Conservation (phyloP, 768 basidiomycete genomes). For the Tylopilus sp. region DNA sequence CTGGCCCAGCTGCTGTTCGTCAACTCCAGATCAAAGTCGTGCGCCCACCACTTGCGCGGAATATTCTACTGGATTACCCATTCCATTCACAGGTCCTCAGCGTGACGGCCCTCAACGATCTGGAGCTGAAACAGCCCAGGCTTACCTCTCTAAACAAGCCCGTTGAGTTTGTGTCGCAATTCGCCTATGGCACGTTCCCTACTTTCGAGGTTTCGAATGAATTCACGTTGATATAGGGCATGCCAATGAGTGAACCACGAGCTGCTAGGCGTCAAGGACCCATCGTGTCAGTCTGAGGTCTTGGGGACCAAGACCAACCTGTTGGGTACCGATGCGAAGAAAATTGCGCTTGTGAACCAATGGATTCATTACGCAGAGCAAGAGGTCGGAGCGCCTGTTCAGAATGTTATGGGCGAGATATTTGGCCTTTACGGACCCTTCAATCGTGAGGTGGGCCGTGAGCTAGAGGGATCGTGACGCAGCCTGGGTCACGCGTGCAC, state of each 20-base stretch:
- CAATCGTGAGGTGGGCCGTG: conserved; percentile 9
- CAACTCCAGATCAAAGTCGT: conserved; percentile 19
- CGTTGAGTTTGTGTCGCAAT: conserved; percentile 10
- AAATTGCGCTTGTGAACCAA: conserved; percentile 14
- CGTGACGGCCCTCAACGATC: conserved; percentile 14
- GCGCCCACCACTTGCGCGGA: too few species aligned
- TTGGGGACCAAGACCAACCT: conserved; percentile 12
- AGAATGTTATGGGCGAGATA: background rate
- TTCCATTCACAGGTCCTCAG: conserved; percentile 8
- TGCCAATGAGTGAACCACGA: conserved; percentile 4
- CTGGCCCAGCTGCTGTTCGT: conserved; percentile 3
- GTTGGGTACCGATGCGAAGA: conserved; percentile 12
- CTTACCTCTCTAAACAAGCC: conserved; percentile 11
- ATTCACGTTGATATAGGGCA: conserved; percentile 15
- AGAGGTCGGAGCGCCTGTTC: conserved; percentile 1
- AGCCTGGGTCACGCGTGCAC: too few species aligned
- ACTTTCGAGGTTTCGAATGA: conserved; percentile 18
- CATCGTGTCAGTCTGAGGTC: background rate
- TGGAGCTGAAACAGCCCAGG: conserved; percentile 10
- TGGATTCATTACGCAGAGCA: conserved; percentile 21
- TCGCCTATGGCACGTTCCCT: conserved; percentile 19
- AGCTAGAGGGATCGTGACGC: background rate
- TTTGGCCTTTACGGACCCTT: background rate
- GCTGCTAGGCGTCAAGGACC: background rate
- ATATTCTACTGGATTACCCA: too few species aligned